A percentile compares a stretch with the other conserved stretches of the same genome.
Evolutionary conservation across 306 rosid species (phyloP).

Genomic region (Sechiopsis laciniata): DNA sequence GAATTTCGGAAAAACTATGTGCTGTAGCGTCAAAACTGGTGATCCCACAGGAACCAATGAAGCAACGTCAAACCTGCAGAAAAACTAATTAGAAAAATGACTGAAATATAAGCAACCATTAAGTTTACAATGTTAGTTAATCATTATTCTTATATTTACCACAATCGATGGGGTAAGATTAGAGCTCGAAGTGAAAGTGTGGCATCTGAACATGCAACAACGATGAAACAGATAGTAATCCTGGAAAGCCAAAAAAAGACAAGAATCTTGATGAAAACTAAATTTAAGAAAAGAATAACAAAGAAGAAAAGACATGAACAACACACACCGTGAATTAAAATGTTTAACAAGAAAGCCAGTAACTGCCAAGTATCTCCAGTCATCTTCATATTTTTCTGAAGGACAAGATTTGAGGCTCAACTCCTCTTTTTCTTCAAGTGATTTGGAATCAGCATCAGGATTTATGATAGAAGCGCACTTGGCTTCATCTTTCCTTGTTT

Average conservation of each 20-base stretch:
- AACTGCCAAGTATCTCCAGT: constrained; percentile 93
- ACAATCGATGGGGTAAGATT: constrained; percentile 76
- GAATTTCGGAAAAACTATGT: constrained; percentile 48
- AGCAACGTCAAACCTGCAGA: constrained; percentile 80
- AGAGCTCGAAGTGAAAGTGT: constrained; percentile 71
- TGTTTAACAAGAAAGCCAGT: constrained; percentile 82
- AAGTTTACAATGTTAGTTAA: constrained; percentile 12
- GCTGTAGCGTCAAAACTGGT: constrained; percentile 83
- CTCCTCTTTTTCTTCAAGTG: constrained; percentile 36
- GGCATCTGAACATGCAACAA: constrained; percentile 87
- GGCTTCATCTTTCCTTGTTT: constrained; percentile 27
- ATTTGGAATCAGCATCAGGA: constrained; percentile 31
- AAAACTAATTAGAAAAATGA: constrained; percentile 12
- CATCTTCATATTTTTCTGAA: constrained; percentile 68
- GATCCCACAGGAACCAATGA: constrained; percentile 59
- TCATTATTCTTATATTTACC: constrained; percentile 39
- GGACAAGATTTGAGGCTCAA: constrained; percentile 28
- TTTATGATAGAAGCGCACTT: constrained; percentile 30
- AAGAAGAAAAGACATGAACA: constrained; percentile 24
- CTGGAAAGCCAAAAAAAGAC: constrained; percentile 39
- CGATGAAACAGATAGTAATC: constrained; percentile 81
- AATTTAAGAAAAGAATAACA: constrained; percentile 20
- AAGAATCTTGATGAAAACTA: constrained; percentile 12
- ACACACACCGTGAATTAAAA: constrained; percentile 62
- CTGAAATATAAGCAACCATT: background rate